A percentile compares a stretch with the other conserved stretches of the same genome.
phyloP scores from a whole-genome alignment of 164 flowering plant species.

The Chimonanthus salicifolius region DNA sequence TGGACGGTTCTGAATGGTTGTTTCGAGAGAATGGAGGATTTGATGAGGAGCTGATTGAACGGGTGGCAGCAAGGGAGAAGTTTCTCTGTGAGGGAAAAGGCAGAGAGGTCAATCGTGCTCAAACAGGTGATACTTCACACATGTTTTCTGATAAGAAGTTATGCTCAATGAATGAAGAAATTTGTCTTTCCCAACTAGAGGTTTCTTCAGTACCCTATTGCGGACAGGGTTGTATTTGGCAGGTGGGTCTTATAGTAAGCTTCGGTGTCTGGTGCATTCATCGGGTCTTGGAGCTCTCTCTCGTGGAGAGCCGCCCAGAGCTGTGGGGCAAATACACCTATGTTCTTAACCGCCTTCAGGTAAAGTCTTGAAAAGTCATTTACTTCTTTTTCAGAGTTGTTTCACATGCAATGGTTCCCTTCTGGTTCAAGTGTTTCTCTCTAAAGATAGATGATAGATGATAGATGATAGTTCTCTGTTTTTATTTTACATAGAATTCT shows the following conservation, averaged over 20 bases:
- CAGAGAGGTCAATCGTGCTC: constrained; percentile 32
- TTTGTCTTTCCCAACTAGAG: constrained; percentile 19
- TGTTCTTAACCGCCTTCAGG: constrained; percentile 97
- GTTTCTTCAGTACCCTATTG: constrained; percentile 65
- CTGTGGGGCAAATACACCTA: constrained; percentile 98
- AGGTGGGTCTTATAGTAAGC: constrained; percentile 61
- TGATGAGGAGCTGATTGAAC: constrained; percentile 87
- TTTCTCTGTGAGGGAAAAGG: constrained; percentile 60
- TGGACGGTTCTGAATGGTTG: constrained; percentile 96
- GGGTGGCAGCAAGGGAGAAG: constrained; percentile 83
- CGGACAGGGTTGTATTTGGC: constrained; percentile 88
- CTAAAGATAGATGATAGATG: too few relatives aligned
- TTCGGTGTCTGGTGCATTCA: constrained; percentile 98
- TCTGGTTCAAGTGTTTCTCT: too few relatives aligned
- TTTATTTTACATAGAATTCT: too few relatives aligned
- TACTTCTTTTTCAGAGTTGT: not conserved
- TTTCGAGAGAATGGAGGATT: constrained; percentile 77
- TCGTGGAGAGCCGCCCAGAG: constrained; percentile 99
- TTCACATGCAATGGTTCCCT: not conserved
- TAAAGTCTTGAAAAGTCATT: constrained; percentile 17
- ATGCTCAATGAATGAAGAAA: constrained; percentile 41
- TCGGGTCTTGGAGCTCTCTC: constrained; percentile 77
- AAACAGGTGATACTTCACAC: constrained; percentile 33
- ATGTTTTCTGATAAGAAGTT: constrained; percentile 32
- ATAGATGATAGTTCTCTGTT: too few relatives aligned